Base-by-base conservation (phyloP, 192 early-diverging fungal species). In the Coemansia sp. region DNA sequence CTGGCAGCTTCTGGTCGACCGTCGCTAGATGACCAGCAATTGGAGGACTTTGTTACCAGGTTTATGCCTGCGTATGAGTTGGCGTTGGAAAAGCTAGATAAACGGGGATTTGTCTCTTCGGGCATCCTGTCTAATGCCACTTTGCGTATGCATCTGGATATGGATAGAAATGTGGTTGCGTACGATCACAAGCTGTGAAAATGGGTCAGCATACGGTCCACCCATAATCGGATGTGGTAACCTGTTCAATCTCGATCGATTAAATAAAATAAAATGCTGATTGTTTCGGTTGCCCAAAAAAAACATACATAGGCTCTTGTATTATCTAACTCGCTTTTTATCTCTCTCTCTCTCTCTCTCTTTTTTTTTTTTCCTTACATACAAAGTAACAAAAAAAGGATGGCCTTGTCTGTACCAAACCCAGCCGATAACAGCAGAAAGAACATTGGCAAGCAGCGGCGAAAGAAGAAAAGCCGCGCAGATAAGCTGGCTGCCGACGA, bases 41-140 rank as follows among this genome's bases (percentile, higher is more conserved):
- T 98, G 11, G 65, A 81, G 4, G 89, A 89, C 59, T 97, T 98
- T 88, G 90, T 98, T 2, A 83, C 91, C 37, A 85, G 90, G 22
- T 98, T 93, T 73, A 92, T 96, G 92, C 96, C 96, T 3, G 86
- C 85, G 3, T 97, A 98, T 51, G 82, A 84, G 37, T 64, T 84
- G 71, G 76, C 73, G 41, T 39, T 75, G 52, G 70, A 54, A 6
- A 76, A 76, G 34, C 71, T 84, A 9, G 76, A 84, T 37, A 56
- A 32, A 17, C 37, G 62, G 1, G 82, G 82, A 0, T 79, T 84
- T 66, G 52, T 78, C 14, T 69, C 75, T 2, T 83, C 80, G 7
- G 75, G 72, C 0, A 34, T 61, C 8, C n/a, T 81, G 41, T 53
- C 5, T 12, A 32, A 64, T 70, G 33, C 34, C 54, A 72, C 75